Percentiles rank a stretch among this genome's conserved stretches.
Evolutionary conservation across 331 rosid genomes (phyloP).

Genomic region (Arachis monticola): DNA sequence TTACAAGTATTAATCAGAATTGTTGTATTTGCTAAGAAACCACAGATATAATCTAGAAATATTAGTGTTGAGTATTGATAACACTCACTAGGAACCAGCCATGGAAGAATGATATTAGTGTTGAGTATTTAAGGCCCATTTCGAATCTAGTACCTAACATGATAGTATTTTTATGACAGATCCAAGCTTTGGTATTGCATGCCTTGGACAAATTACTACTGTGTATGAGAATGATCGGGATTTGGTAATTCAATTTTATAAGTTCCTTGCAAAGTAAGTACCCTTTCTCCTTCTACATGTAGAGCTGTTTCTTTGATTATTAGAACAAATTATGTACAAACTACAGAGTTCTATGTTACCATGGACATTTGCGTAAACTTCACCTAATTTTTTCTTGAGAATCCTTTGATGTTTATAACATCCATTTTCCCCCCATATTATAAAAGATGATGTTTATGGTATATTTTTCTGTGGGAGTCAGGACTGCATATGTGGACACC

Average conservation of each 20-base stretch:
- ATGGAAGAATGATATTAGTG: too few relatives aligned
- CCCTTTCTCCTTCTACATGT: constrained; percentile 19
- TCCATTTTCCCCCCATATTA: not conserved
- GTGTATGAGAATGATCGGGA: constrained; percentile 74
- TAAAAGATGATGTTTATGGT: not conserved
- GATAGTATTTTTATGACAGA: constrained; percentile 49
- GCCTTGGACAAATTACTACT: constrained; percentile 71
- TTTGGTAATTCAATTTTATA: constrained; percentile 70
- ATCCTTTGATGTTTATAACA: not conserved
- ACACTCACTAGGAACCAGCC: too few relatives aligned
- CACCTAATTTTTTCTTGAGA: not conserved
- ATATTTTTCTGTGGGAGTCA: too few relatives aligned
- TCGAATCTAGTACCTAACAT: too few relatives aligned
- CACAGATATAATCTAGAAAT: too few relatives aligned
- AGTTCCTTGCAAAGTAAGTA: constrained; percentile 65
- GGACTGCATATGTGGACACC: not conserved
- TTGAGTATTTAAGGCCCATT: too few relatives aligned
- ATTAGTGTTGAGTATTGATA: too few relatives aligned
- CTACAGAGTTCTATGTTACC: not conserved
- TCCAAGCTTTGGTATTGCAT: constrained; percentile 73
- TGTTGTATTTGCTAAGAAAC: too few relatives aligned
- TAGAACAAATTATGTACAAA: not conserved
- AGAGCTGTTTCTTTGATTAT: constrained; percentile 16
- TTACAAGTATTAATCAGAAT: not conserved
- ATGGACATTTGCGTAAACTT: not conserved